Percentiles rank a stretch among this genome's conserved stretches.
phyloP scores from a whole-genome alignment of 2,329 filamentous ascomycete genomes.

The Verticillium albo-atrum region DNA sequence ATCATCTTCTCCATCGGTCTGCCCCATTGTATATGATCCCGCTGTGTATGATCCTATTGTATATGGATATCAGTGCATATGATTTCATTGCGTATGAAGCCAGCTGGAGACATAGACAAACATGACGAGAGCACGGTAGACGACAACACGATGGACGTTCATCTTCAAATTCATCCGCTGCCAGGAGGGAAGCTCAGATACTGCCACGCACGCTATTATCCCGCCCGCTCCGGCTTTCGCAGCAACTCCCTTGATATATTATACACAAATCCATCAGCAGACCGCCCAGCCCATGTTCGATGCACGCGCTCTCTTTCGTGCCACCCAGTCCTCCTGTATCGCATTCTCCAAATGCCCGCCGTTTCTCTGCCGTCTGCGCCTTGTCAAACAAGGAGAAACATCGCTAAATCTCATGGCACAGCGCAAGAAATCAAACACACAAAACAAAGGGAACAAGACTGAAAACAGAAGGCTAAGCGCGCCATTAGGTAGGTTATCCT shows the following conservation, averaged over 20 bases:
- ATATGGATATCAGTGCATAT: too few species aligned
- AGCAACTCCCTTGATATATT: background rate
- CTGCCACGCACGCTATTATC: background rate
- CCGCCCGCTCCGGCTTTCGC: background rate
- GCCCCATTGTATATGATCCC: background rate
- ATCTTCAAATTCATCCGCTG: background rate
- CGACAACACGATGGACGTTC: background rate
- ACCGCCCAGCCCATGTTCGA: background rate
- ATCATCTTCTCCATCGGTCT: background rate
- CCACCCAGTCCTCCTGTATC: background rate
- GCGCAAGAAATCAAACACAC: background rate
- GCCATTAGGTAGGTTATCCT: background rate
- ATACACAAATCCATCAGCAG: background rate
- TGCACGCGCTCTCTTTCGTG: background rate
- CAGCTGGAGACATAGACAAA: too few species aligned
- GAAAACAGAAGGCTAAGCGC: background rate
- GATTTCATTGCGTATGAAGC: too few species aligned
- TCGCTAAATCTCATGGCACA: slow-evolving; percentile 3
- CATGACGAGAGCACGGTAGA: too few species aligned
- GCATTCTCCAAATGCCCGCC: background rate
- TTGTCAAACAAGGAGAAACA: slow-evolving; percentile 8
- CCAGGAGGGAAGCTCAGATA: background rate
- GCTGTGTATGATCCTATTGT: too few species aligned
- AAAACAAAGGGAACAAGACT: background rate
- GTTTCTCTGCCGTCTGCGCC: background rate